Conservation (phyloP, 2,329 filamentous ascomycete species). For the Fusarium annulatum region DNA sequence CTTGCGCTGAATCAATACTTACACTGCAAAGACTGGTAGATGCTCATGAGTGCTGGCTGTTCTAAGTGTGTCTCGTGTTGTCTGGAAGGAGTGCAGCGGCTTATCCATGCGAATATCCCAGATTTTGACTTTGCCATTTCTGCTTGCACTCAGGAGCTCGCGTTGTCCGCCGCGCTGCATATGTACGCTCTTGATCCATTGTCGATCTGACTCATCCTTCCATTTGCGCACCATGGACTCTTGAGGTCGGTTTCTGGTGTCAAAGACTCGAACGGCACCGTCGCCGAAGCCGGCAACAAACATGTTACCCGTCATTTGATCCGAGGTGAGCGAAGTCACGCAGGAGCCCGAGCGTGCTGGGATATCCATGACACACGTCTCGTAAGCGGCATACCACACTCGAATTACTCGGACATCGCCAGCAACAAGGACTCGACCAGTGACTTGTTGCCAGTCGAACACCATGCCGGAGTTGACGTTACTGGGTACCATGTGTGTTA, state of each 20-base stretch:
- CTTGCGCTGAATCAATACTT: constrained; percentile 56
- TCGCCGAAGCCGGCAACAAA: constrained; percentile 98
- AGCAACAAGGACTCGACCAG: constrained; percentile 92
- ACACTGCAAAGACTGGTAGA: constrained; percentile 93
- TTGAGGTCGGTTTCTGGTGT: constrained; percentile 83
- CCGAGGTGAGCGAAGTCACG: constrained; percentile 94
- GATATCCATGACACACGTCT: constrained; percentile 93
- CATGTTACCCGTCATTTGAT: constrained; percentile 96
- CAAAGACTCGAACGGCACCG: constrained; percentile 92
- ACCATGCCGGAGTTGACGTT: constrained; percentile 96
- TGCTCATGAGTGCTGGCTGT: constrained; percentile 96
- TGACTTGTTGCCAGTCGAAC: constrained; percentile 99
- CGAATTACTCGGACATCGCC: constrained; percentile 95
- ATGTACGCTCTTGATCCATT: constrained; percentile 96
- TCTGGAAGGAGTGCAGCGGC: constrained; percentile 77
- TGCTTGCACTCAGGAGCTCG: constrained; percentile 89
- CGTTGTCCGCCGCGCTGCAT: constrained; percentile 95
- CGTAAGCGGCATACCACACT: constrained; percentile 94
- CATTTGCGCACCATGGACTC: constrained; percentile 96
- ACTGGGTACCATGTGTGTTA: constrained; percentile 93
- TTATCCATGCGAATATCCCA: constrained; percentile 95
- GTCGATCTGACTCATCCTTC: constrained; percentile 86
- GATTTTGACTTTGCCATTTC: constrained; percentile 91
- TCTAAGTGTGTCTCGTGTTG: constrained; percentile 81
- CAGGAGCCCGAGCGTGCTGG: constrained; percentile 94